Evolutionary conservation across 208 protist genomes (phyloP).

Genomic region (Vickermania ingenoplastis): DNA sequence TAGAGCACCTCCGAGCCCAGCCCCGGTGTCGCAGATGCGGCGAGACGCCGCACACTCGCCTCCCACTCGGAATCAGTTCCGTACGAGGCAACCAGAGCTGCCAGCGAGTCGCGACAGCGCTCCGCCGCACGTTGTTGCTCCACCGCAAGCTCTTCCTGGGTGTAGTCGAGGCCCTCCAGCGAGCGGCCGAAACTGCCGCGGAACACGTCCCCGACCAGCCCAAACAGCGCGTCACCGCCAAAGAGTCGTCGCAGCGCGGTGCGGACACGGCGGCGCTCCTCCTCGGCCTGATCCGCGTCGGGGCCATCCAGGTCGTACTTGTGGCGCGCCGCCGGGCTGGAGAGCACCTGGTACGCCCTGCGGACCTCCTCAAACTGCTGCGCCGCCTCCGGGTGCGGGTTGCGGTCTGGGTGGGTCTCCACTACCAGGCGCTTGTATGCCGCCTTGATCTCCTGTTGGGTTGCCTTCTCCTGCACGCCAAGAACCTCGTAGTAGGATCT

Average conservation of each 20-base stretch:
- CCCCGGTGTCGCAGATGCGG: slow-evolving; percentile 12
- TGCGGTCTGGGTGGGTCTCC: slow-evolving; percentile 7
- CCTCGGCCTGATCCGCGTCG: slow-evolving; percentile 82
- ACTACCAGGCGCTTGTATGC: slow-evolving; percentile 1
- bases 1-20: slow-evolving; percentile 72
- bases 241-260: slow-evolving; percentile 66
- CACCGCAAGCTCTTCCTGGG: slow-evolving; percentile 61
- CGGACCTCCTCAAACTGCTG: slow-evolving; percentile 86
- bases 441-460: neutral
- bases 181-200: slow-evolving; percentile 68
- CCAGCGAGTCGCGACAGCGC: slow-evolving; percentile 52
- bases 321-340: slow-evolving; percentile 89
- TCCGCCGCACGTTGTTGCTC: slow-evolving; percentile 48
- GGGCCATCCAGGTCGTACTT: slow-evolving; percentile 97
- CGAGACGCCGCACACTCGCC: neutral
- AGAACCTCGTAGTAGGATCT: slow-evolving; percentile 3
- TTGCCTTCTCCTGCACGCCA: slow-evolving; percentile 3
- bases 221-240: slow-evolving; percentile 52
- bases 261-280: slow-evolving; percentile 63
- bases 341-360: slow-evolving; percentile 96
- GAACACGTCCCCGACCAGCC: slow-evolving; percentile 53
- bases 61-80: neutral
- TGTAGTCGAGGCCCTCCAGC: slow-evolving; percentile 73
- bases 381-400: slow-evolving; percentile 62
- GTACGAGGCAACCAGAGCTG: neutral